phyloP scores from a whole-genome alignment of 495 filamentous ascomycete genomes.

The Darksidea phi region DNA sequence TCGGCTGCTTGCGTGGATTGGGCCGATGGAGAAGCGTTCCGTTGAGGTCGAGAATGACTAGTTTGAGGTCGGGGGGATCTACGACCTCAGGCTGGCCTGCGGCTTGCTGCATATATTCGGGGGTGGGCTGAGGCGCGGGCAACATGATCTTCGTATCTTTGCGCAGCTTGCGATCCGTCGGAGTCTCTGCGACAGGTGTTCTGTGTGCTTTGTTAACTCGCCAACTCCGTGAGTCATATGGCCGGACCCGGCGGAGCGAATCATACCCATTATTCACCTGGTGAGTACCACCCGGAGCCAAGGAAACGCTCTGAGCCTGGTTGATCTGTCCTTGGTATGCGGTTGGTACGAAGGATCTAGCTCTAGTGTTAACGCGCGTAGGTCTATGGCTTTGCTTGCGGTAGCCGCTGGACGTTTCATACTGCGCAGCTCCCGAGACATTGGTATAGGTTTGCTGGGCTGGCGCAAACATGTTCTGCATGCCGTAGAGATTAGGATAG shows the following conservation, averaged over 20 bases:
- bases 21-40: conserved; percentile 80
- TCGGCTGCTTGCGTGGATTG: conserved; percentile 44
- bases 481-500: not conserved
- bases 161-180: conserved; percentile 20
- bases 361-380: too few relatives aligned
- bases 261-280: conserved; percentile 21
- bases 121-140: conserved; percentile 44
- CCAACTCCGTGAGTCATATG: conserved; percentile 1
- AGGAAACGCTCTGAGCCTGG: not conserved
- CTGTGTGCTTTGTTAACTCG: conserved; percentile 23
- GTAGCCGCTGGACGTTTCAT: too few relatives aligned
- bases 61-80: conserved; percentile 49
- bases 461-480: too few relatives aligned
- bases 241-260: not conserved
- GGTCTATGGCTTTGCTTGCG: too few relatives aligned
- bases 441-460: too few relatives aligned
- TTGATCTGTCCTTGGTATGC: not conserved
- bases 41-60: conserved; percentile 89
- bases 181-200: conserved; percentile 14
- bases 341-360: not conserved
- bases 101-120: conserved; percentile 50
- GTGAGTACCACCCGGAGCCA: conserved; percentile 6
- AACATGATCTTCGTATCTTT: conserved; percentile 20
- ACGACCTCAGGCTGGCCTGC: conserved; percentile 37
- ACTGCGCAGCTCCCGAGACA: too few relatives aligned